Base-by-base conservation (phyloP, 2,329 filamentous ascomycete species). In the Calonectria hongkongensis region DNA sequence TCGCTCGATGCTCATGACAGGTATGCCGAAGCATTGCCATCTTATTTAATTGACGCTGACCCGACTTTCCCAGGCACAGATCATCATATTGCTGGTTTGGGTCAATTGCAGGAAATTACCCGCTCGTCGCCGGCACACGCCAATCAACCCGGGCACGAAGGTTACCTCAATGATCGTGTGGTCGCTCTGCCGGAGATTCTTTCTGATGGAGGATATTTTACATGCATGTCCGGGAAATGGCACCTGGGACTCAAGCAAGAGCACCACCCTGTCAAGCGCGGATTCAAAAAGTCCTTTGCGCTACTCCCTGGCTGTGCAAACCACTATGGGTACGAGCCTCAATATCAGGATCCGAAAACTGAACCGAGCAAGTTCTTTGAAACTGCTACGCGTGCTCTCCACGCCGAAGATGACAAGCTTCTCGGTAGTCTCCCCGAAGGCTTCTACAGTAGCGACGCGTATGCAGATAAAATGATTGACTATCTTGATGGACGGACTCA, bases 391-490 rank as follows among this genome's bases (percentile, higher is more conserved):
- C 43, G 18, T 5, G 18, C 43, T 18, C 16, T 47, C 6, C n/a
- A 47, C 18, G 43, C n/a, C n/a, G 43, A 47, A 21, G 43, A 47
- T 18, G 43, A 47, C 43, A 47, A 18, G 9, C 18, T 47, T 2
- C 43, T 47, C 5, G 43, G 15, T 3, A n/a, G 16, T n/a, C 43
- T 21, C 21, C 43, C 43, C 8, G 18, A 7, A 18, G 43, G 10
- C 5, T 47, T 47, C 21, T 90, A 90, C 79, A 87, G 85, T 9
- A 85, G 86, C 2, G 81, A 88, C 71, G 82, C 82, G 5, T 88
- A 86, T 70, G 84, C 84, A 4, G 83, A 86, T 72, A 85, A 84
- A 66, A 82, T 89, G 81, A 75, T 88, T 12, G 71, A 83, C 43
- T 88, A 86, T 47, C 81, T 88, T 2, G 67, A 73, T 15, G 76